phyloP scores from a whole-genome alignment of 495 filamentous ascomycete species.

The Friedmanniomyces simplex region DNA sequence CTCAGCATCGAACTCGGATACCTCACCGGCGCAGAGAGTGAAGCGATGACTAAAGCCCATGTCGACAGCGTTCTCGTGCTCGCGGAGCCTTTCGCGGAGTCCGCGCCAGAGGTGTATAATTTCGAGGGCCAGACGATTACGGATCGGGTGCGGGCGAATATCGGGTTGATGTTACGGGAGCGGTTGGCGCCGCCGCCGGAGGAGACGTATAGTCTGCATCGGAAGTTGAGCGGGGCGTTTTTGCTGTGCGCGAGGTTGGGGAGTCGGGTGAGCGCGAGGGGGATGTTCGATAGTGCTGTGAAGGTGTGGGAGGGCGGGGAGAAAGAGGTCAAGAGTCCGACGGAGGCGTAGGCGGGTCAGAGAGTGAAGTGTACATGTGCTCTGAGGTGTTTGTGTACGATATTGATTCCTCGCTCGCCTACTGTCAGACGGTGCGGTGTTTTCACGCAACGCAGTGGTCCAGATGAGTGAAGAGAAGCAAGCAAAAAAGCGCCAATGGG shows the following conservation, averaged over 20 bases:
- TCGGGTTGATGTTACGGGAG: conserved; percentile 87
- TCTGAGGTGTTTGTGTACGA: too few relatives aligned
- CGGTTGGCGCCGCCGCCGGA: conserved; percentile 83
- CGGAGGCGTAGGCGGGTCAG: not conserved
- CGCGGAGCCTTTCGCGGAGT: conserved; percentile 75
- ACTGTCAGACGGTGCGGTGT: too few relatives aligned
- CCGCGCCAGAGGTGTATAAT: conserved; percentile 76
- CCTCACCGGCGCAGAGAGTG: conserved; percentile 76
- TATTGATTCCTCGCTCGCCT: too few relatives aligned
- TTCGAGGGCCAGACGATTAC: conserved; percentile 93
- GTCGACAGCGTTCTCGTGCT: conserved; percentile 70
- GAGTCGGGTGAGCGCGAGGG: conserved; percentile 67
- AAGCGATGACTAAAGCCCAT: conserved; percentile 79
- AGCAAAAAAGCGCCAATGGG: too few relatives aligned
- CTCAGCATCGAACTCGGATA: conserved; percentile 81
- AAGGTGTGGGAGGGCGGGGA: conserved; percentile 30
- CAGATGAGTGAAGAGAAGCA: too few relatives aligned
- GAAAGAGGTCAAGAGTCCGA: not conserved
- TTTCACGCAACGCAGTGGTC: too few relatives aligned
- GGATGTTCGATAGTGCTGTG: conserved; percentile 65
- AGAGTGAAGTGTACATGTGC: not conserved
- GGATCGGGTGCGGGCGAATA: conserved; percentile 71
- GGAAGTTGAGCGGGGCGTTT: conserved; percentile 93
- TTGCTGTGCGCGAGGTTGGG: conserved; percentile 80
- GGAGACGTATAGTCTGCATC: conserved; percentile 93